phyloP scores from a whole-genome alignment of 2,329 filamentous ascomycete species.

The Xenosphaeropsis pyriputrescens region DNA sequence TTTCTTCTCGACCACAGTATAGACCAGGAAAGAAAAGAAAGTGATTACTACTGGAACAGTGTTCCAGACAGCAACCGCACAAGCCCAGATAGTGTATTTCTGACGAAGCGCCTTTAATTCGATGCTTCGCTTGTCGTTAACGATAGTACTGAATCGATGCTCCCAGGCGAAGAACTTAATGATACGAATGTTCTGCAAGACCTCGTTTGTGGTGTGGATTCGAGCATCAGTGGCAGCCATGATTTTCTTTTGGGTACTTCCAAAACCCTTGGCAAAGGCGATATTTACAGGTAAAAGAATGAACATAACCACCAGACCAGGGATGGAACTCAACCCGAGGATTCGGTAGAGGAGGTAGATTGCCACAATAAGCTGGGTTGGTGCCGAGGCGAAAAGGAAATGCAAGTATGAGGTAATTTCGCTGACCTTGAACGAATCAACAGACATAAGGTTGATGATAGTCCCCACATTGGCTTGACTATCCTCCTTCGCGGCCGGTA shows the following conservation, averaged over 20 bases:
- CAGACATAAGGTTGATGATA: slow-evolving; percentile 99
- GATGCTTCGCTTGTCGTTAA: slow-evolving; percentile 72
- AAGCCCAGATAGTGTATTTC: slow-evolving; percentile 82
- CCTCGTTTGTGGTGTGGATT: slow-evolving; percentile 93
- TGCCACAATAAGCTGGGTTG: slow-evolving; percentile 73
- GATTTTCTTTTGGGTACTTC: slow-evolving; percentile 76
- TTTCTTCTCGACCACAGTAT: slow-evolving; percentile 81
- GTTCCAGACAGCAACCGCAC: slow-evolving; percentile 91
- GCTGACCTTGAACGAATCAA: slow-evolving; percentile 96
- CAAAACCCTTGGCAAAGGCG: slow-evolving; percentile 73
- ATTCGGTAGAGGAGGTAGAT: slow-evolving; percentile 75
- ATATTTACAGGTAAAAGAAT: slow-evolving; percentile 85
- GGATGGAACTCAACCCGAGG: slow-evolving; percentile 84
- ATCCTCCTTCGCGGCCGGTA: slow-evolving; percentile 20
- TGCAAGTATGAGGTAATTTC: slow-evolving; percentile 92
- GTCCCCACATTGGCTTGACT: slow-evolving; percentile 85
- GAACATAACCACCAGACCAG: slow-evolving; percentile 81
- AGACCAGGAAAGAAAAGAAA: slow-evolving; percentile 89
- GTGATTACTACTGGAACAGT: slow-evolving; percentile 91
- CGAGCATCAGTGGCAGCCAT: slow-evolving; percentile 88
- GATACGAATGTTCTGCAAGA: slow-evolving; percentile 92
- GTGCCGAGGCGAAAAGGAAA: slow-evolving; percentile 85
- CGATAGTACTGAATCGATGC: slow-evolving; percentile 69
- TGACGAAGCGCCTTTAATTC: slow-evolving; percentile 69
- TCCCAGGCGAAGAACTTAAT: slow-evolving; percentile 99